Evolutionary conservation across 495 filamentous ascomycete genomes (phyloP), one percentile per base, ranked within the genome.

Genomic region (Hypomontagnella monticulosa): DNA sequence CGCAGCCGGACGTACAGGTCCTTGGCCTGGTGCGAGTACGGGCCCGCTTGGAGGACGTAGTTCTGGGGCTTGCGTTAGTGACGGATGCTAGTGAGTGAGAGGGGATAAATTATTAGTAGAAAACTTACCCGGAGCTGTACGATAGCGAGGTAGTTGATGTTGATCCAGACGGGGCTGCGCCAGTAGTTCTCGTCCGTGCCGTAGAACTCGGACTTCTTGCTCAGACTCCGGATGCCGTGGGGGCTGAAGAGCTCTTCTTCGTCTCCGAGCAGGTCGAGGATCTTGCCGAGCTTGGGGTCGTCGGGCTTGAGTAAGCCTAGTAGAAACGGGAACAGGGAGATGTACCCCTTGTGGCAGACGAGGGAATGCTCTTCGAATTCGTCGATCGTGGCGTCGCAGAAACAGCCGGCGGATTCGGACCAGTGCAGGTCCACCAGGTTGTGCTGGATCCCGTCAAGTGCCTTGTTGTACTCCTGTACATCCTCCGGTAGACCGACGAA

Each of bases 381-480:
- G 66, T 99, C 95, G 57, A 99, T 91, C 0, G 93, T 97, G 4
- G 93, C 92, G 72, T 99, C 95, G 72, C 95, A 99, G 79, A 92
- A 98, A 52, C 89, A 91, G 57, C 92, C 84, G 12, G 85, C 86
- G 61, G 84, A 81, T 51, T 92, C 85, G 44, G 87, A 86, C 95
- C 95, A 99, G 77, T 99, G 95, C 48, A 99, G 81, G 71, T 96
- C 94, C 59, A 96, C 92, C 49, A 97, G 88, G 76, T 99, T 99
- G 61, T 84, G 89, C 50, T 86, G 80, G 70, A 99, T 95, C 36
- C 89, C 93, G 15, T 83, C 87, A 62, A 93, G 86, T 52, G 90
- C 88, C 48, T 83, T 85, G n/a, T 80, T 79, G 69, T 91, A 91
- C 60, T 89, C 83, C 34, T 85, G 81, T 0, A 82, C 89, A 68